A percentile compares a stretch with the other conserved stretches of the same genome.
Evolutionary conservation across 2,329 filamentous ascomycete genomes (phyloP).

Genomic region (Didymosphaeria variabile): DNA sequence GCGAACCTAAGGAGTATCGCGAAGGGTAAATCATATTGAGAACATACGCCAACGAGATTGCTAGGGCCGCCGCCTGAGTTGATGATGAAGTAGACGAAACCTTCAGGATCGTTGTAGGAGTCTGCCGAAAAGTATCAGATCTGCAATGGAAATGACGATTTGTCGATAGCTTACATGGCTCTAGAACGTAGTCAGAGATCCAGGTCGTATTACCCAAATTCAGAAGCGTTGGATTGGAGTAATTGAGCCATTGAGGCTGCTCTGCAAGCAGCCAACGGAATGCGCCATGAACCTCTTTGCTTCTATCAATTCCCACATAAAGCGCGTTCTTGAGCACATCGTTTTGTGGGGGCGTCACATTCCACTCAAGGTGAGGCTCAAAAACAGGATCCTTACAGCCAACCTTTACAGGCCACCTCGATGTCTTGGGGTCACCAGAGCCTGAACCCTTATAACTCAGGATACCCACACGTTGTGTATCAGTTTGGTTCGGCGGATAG

Average conservation of each 20-base stretch:
- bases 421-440: conserved; percentile 19
- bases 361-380: conserved; percentile 27
- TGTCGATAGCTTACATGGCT: conserved; percentile 20
- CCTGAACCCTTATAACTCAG: conserved; percentile 27
- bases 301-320: conserved; percentile 22
- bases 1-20: neutral
- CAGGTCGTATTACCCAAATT: conserved; percentile 27
- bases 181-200: conserved; percentile 29
- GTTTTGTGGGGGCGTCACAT: conserved; percentile 27
- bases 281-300: conserved; percentile 6
- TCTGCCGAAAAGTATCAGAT: conserved; percentile 12
- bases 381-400: conserved; percentile 26
- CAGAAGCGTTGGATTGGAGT: conserved; percentile 27
- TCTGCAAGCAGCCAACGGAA: conserved; percentile 28
- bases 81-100: conserved; percentile 32
- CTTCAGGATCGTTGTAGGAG: conserved; percentile 23
- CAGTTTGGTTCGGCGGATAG: conserved; percentile 7
- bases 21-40: neutral
- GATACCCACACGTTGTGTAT: conserved; percentile 26
- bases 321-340: conserved; percentile 22
- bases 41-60: conserved; percentile 9
- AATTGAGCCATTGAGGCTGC: conserved; percentile 31
- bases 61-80: conserved; percentile 20
- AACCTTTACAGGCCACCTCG: conserved; percentile 15
- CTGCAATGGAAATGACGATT: neutral